Conservation (phyloP, 139 green algal genomes). For the Chlamydomonas sphaeroides region DNA sequence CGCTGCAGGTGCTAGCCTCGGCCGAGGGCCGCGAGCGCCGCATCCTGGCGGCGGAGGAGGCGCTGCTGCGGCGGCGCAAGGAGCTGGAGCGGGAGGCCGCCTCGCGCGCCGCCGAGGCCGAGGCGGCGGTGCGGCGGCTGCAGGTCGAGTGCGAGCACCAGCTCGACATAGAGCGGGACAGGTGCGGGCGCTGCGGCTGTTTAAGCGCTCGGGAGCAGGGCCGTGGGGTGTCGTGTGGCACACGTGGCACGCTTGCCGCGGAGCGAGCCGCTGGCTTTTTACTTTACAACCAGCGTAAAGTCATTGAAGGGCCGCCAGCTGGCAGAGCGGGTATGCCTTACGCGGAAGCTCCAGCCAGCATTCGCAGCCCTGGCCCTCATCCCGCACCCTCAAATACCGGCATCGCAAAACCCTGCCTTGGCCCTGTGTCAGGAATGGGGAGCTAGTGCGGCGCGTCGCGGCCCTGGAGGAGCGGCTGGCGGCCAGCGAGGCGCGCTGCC, state of each 20-base stretch:
- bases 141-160: conserved; percentile 81
- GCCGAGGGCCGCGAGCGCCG: conserved; percentile 64
- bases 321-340: too few species aligned
- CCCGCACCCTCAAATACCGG: too few species aligned
- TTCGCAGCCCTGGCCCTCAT: too few species aligned
- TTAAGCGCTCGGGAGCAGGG: too few species aligned
- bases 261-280: too few species aligned
- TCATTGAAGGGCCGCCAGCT: too few species aligned
- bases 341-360: too few species aligned
- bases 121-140: conserved; percentile 70
- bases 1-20: conserved; percentile 49
- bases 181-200: not conserved
- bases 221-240: too few species aligned
- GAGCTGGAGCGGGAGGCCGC: conserved; percentile 71
- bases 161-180: conserved; percentile 71
- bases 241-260: too few species aligned
- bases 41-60: conserved; percentile 56
- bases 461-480: conserved; percentile 57
- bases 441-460: conserved; percentile 56
- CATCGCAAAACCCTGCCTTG: too few species aligned
- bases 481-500: conserved; percentile 52
- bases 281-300: too few species aligned
- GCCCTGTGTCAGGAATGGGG: conserved; percentile 54
- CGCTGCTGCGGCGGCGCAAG: conserved; percentile 47
- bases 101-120: conserved; percentile 63